phyloP scores from a whole-genome alignment of 352 stramenopile genomes.

The Elongisporangium senticosum region DNA sequence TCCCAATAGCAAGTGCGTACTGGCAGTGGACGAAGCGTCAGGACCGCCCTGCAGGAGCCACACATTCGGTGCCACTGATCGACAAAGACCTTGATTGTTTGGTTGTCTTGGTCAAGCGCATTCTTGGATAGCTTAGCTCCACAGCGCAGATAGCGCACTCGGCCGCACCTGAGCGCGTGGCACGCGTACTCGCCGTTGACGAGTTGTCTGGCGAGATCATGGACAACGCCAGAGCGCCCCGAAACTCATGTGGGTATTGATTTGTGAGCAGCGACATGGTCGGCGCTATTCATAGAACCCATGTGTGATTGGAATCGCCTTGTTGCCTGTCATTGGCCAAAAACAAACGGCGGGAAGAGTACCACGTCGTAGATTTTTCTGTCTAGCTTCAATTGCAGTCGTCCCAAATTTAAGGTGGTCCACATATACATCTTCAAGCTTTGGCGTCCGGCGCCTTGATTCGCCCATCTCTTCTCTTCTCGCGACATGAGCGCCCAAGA shows the following conservation, averaged over 20 bases:
- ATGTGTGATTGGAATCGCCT: too few relatives aligned
- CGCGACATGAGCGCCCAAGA: not conserved
- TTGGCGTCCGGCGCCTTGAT: not conserved
- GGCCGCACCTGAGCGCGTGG: slow-evolving; percentile 16
- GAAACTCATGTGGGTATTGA: not conserved
- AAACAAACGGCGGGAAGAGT: not conserved
- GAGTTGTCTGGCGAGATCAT: not conserved
- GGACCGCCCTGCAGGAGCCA: slow-evolving; percentile 43
- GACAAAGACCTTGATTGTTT: slow-evolving; percentile 32
- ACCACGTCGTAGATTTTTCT: not conserved
- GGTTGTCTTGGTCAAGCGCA: slow-evolving; percentile 13
- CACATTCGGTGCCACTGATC: slow-evolving; percentile 17
- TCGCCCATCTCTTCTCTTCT: not conserved
- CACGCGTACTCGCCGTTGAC: slow-evolving; percentile 29
- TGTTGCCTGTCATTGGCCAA: too few relatives aligned
- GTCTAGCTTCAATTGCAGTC: not conserved
- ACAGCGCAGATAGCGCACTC: slow-evolving; percentile 27
- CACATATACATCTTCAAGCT: not conserved
- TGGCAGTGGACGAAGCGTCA: slow-evolving; percentile 24
- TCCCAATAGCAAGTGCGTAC: slow-evolving; percentile 10
- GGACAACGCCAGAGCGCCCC: not conserved
- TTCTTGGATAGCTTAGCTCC: slow-evolving; percentile 22
- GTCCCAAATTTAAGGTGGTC: not conserved
- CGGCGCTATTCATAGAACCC: too few relatives aligned
- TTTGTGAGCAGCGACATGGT: not conserved